Conservation (phyloP, 2,329 filamentous ascomycete genomes). For the Penicillium sp. region DNA sequence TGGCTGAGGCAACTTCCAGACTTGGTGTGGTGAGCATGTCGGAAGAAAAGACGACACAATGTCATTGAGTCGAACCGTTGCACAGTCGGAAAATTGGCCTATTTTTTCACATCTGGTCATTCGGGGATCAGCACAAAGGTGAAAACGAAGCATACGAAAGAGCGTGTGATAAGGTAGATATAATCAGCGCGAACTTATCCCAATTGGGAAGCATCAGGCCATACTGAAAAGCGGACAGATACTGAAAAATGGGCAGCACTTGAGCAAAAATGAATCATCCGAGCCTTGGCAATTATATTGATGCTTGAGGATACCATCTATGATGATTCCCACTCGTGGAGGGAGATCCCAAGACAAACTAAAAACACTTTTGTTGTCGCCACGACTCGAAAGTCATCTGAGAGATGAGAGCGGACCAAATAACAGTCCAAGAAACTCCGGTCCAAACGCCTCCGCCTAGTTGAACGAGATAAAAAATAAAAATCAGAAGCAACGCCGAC, state of each 20-base stretch:
- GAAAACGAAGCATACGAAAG: neutral
- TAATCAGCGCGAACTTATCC: neutral
- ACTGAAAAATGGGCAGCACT: neutral
- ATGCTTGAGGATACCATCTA: slow-evolving; percentile 22
- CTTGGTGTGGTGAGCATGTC: no score
- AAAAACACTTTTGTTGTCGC: slow-evolving; percentile 28
- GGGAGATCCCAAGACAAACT: slow-evolving; percentile 18
- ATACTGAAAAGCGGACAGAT: neutral
- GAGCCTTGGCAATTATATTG: slow-evolving; percentile 27
- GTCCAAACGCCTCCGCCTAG: slow-evolving; percentile 7
- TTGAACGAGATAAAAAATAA: neutral
- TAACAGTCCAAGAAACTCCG: slow-evolving; percentile 7
- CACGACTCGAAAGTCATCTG: slow-evolving; percentile 18
- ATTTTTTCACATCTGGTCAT: neutral
- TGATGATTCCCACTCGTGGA: slow-evolving; percentile 3
- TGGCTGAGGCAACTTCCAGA: no score
- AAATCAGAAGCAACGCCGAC: slow-evolving; percentile 9
- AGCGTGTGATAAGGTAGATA: neutral
- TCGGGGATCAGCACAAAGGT: neutral
- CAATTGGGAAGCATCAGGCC: neutral
- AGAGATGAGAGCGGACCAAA: slow-evolving; percentile 18
- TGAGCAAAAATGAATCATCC: slow-evolving; percentile 12
- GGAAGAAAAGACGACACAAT: no score
- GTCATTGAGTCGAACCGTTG: neutral
- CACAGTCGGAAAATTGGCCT: neutral